Base-by-base conservation (phyloP, 2,329 filamentous ascomycete genomes). In the Septoria linicola region DNA sequence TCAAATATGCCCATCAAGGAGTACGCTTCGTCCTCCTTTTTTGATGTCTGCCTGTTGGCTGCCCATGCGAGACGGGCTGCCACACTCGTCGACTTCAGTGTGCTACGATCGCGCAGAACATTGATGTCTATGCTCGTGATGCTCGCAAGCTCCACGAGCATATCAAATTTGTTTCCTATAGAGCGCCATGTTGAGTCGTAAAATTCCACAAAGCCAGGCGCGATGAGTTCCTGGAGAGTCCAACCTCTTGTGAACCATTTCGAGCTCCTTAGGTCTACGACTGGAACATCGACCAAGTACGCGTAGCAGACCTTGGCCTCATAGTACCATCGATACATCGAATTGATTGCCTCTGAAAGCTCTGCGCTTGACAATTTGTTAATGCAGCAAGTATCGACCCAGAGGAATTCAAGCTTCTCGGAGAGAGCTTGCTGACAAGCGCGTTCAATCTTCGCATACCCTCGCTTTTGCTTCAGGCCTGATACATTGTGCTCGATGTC, bases 341-440 rank as follows among this genome's bases (percentile, higher is more conserved):
- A 58, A 19, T 60, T 60, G 39, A 61, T 70, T 3, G 68, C 65
- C 47, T 71, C 65, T 1, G 65, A 65, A 1, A 72, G 58, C 58
- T 72, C 70, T 0, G 68, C 58, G 37, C 62, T 67, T 49, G 62
- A 68, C 1, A 53, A 54, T 52, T 71, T 71, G 53, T 71, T 66
- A 49, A 72, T 72, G 45, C 70, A 72, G 56, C 66, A 70, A 1
- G 69, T 72, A 54, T 72, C 70, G 4, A 70, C 59, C 70, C 70
- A 73, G n/a, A 63, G 55, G 34, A 68, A 71, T 4, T 54, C 51
- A 3, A 66, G 46, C 7, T 59, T 61, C 41, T 70, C 66, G 3
- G 51, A 46, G 8, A 46, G 21, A 1, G 62, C 62, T 31, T 53
- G 58, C 17, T 32, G 43, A 34, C 59, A 61, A 5, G 53, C 41